phyloP scores from a whole-genome alignment of 495 filamentous ascomycete genomes.

The Oidiodendron maius region DNA sequence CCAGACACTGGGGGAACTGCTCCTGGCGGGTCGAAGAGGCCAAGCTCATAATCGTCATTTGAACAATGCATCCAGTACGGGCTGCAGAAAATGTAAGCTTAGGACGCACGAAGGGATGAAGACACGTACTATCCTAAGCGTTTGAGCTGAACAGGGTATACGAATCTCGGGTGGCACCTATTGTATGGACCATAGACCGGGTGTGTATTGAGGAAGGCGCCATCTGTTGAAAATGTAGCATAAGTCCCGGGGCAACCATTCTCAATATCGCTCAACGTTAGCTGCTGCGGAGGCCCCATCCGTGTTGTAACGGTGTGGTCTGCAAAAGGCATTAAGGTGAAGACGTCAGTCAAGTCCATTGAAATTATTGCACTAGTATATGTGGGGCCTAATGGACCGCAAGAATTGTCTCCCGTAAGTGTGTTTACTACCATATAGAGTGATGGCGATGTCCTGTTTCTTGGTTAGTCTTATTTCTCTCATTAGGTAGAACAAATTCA shows the following conservation, averaged over 20 bases:
- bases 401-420: constrained; percentile 9
- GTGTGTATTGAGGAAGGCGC: constrained; percentile 3
- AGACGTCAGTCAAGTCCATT: constrained; percentile 13
- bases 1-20: constrained; percentile 6
- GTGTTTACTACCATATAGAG: constrained; percentile 30
- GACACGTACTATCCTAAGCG: constrained; percentile 14
- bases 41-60: constrained; percentile 6
- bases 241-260: neutral
- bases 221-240: neutral
- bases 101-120: neutral
- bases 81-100: constrained; percentile 1
- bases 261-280: constrained; percentile 8
- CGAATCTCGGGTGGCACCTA: constrained; percentile 12
- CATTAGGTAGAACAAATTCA: too few species aligned
- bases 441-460: constrained; percentile 46
- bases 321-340: constrained; percentile 13
- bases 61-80: constrained; percentile 16
- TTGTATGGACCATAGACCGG: constrained; percentile 9
- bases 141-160: constrained; percentile 8
- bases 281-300: constrained; percentile 4
- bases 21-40: constrained; percentile 15
- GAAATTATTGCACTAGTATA: constrained; percentile 8
- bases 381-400: constrained; percentile 13
- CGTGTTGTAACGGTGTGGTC: constrained; percentile 2
- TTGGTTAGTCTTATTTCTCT: too few species aligned